Evolutionary conservation across 1,284 basidiomycete species (phyloP), one percentile per base, ranked within the genome.

Genomic region (Peniophora sp.): DNA sequence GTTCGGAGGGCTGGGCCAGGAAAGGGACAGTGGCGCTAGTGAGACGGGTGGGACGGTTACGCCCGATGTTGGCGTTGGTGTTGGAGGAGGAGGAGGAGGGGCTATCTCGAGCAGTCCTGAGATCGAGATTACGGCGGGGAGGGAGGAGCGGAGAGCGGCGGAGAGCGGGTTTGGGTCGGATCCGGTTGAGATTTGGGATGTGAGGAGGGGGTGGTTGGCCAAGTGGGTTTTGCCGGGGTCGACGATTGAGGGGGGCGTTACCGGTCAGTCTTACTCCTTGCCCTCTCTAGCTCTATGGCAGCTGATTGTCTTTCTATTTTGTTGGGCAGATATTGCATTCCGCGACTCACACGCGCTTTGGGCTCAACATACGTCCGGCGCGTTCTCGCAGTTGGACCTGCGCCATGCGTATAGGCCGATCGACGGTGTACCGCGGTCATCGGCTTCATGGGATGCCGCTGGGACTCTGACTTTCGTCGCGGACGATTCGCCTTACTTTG

Each of bases 131-230:
- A 50, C 50, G 5, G 51, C 57, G 3, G 53, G 46, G 47, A 58
- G 24, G 23, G 24, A 56, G 36, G 39, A 46, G 52, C 62, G 49
- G 56, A 62, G 51, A 55, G 62, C 46, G 62, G 68, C 56, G 47
- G 67, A 52, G 47, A 68, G 63, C 3, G 77, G 78, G 1, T n/a
- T n/a, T n/a, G n/a, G n/a, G n/a, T n/a, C n/a, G n/a, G 83, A 88
- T 59, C 68, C 77, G 0, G 74, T 93, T 20, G 90, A 94, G 60
- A 83, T 94, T 17, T 95, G 92, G 92, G 92, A 95, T 62, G 88
- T 91, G 1, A 74, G 91, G 37, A 72, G 91, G 35, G 79, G 82
- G 3, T 87, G 87, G 73, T 75, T 94, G 44, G 82, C 88, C 3
- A 94, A 94, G 65, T 94, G 92, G 80, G 74, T 78, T 1, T 73